Percentiles rank a stretch among this genome's conserved stretches.
These are phyloP conservation scores for Pseudogymnoascus pannorum DNA, from an alignment of 2,329 filamentous ascomycete genomes.

Conservation along the genomic window DNA sequence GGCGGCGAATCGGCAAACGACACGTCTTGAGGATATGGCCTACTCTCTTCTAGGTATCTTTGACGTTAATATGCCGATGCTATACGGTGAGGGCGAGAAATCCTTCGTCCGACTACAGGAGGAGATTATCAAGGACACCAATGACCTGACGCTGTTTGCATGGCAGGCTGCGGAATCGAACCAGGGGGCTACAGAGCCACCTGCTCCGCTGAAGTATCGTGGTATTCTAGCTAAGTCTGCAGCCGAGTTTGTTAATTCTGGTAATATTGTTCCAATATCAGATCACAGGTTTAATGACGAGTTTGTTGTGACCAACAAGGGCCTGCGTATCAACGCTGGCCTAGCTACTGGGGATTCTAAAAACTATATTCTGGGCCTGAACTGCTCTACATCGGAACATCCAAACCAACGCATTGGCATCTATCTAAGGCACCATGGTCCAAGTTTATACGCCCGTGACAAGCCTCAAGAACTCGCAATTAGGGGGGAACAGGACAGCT, in stretches of 20 bases:
- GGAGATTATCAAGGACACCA: constrained; percentile 28
- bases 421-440: too few species aligned
- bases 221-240: constrained; percentile 14
- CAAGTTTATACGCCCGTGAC: too few species aligned
- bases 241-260: constrained; percentile 11
- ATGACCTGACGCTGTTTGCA: constrained; percentile 27
- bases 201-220: background rate
- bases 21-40: constrained; percentile 34
- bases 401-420: too few species aligned
- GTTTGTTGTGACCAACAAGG: constrained; percentile 13
- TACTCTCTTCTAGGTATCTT: constrained; percentile 40
- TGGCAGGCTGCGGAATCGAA: constrained; percentile 18
- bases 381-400: too few species aligned
- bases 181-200: too few species aligned
- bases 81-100: constrained; percentile 33
- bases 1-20: constrained; percentile 32
- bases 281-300: constrained; percentile 12
- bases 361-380: too few species aligned
- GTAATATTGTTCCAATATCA: constrained; percentile 11
- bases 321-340: constrained; percentile 3
- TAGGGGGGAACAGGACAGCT: too few species aligned
- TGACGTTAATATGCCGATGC: constrained; percentile 36
- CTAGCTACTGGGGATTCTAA: too few species aligned
- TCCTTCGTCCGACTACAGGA: constrained; percentile 30
- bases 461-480: too few species aligned